Evolutionary conservation across 1,284 basidiomycete genomes (phyloP).

Genomic region (Lentinus polychrous): DNA sequence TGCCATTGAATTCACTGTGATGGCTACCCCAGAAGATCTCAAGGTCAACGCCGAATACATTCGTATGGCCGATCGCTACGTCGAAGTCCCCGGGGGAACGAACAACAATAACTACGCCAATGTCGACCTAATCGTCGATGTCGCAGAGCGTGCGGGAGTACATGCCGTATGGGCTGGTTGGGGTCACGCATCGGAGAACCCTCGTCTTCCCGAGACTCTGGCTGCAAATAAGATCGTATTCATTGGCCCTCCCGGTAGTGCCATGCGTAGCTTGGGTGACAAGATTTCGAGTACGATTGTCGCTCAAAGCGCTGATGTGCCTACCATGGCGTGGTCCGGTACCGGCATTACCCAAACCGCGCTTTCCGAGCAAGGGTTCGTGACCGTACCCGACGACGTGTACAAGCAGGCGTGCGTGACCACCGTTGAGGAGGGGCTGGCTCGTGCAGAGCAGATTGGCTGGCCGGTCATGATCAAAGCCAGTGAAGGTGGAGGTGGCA

Average conservation of each 20-base stretch:
- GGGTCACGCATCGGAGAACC: slow-evolving; percentile 99
- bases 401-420: slow-evolving; percentile 90
- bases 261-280: slow-evolving; percentile 98
- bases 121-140: slow-evolving; percentile 98
- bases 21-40: slow-evolving; percentile 99
- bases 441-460: slow-evolving; percentile 83
- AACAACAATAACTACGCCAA: slow-evolving; percentile 99
- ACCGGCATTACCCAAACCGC: slow-evolving; percentile 89
- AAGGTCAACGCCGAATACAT: slow-evolving; percentile 99
- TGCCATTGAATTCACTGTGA: slow-evolving; percentile 97
- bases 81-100: slow-evolving; percentile 96
- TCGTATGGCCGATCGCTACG: slow-evolving; percentile 98
- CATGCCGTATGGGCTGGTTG: slow-evolving; percentile 99
- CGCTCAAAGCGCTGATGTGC: slow-evolving; percentile 95
- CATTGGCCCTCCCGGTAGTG: slow-evolving; percentile 97
- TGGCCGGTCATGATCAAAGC: slow-evolving; percentile 99
- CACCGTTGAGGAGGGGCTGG: slow-evolving; percentile 84
- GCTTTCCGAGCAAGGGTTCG: slow-evolving; percentile 84
- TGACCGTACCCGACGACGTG: slow-evolving; percentile 89
- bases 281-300: slow-evolving; percentile 99
- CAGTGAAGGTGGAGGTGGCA: slow-evolving; percentile 97
- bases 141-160: slow-evolving; percentile 95
- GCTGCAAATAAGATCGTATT: slow-evolving; percentile 95
- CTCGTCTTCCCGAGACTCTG: slow-evolving; percentile 92
- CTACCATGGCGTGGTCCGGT: slow-evolving; percentile 99